A percentile compares a stretch with the other conserved stretches of the same genome.
phyloP scores from a whole-genome alignment of 495 filamentous ascomycete species.

The Aspergillus olivimuriae region DNA sequence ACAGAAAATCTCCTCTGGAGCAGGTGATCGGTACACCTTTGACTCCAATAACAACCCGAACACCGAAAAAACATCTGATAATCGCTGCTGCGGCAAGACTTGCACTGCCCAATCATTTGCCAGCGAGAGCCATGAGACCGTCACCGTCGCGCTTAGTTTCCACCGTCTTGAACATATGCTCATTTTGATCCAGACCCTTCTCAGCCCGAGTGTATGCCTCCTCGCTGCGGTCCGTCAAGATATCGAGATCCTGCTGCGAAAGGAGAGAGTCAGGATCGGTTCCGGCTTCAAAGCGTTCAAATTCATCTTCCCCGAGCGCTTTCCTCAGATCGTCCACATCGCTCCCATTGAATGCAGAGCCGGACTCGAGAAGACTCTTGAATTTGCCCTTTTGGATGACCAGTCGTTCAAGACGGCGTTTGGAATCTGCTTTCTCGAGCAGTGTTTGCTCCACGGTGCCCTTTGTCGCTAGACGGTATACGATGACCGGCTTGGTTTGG shows the following conservation, averaged over 20 bases:
- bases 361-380: slow-evolving; percentile 45
- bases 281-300: slow-evolving; percentile 53
- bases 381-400: slow-evolving; percentile 90
- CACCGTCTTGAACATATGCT: slow-evolving; percentile 34
- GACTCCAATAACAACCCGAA: neutral
- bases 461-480: slow-evolving; percentile 93
- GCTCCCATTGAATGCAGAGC: slow-evolving; percentile 15
- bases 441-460: slow-evolving; percentile 88
- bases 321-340: slow-evolving; percentile 42
- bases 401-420: slow-evolving; percentile 88
- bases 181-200: slow-evolving; percentile 52
- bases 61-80: neutral
- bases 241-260: slow-evolving; percentile 67
- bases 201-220: slow-evolving; percentile 80
- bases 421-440: slow-evolving; percentile 82
- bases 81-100: too few species aligned
- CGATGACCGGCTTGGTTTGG: slow-evolving; percentile 82
- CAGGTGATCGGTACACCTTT: neutral
- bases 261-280: slow-evolving; percentile 52
- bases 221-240: slow-evolving; percentile 77
- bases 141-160: slow-evolving; percentile 35
- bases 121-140: slow-evolving; percentile 24
- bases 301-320: slow-evolving; percentile 44
- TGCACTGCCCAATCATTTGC: slow-evolving; percentile 12
- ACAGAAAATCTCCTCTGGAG: too few species aligned